Evolutionary conservation across 2,329 filamentous ascomycete genomes (phyloP).

Genomic region (Myriosclerotinia duriaeana): DNA sequence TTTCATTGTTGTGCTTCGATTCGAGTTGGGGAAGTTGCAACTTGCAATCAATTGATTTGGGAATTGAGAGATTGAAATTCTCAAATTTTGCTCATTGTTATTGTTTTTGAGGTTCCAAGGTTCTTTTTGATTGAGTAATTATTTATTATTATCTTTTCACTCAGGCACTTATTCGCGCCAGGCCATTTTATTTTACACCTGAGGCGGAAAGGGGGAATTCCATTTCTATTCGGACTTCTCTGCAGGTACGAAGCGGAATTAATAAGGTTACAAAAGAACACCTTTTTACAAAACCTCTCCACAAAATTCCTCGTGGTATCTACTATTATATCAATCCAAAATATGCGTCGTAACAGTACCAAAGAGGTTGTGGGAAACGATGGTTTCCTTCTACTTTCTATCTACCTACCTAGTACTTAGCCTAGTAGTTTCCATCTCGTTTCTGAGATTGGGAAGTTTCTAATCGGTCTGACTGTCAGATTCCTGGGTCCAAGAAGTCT

Average conservation of each 20-base stretch:
- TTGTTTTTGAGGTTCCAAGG: not conserved
- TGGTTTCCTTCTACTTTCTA: not conserved
- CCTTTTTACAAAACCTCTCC: not conserved
- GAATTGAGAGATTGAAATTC: not conserved
- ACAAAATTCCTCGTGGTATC: not conserved
- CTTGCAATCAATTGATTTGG: slow-evolving; percentile 1
- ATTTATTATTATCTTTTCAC: slow-evolving; percentile 4
- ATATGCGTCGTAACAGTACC: slow-evolving; percentile 1
- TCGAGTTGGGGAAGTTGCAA: not conserved
- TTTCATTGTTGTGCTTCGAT: not conserved
- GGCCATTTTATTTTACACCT: slow-evolving; percentile 15
- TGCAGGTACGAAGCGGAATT: not conserved
- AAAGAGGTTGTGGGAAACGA: not conserved
- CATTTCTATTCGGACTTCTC: slow-evolving; percentile 1
- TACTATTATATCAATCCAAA: not conserved
- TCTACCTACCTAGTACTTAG: no score
- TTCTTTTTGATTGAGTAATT: not conserved
- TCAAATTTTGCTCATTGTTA: not conserved
- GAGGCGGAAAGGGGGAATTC: slow-evolving; percentile 14
- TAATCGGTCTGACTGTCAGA: not conserved
- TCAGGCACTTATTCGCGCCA: slow-evolving; percentile 19
- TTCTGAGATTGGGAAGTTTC: not conserved
- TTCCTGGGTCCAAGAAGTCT: not conserved
- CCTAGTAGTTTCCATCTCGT: no score
- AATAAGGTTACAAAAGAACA: not conserved